Evolutionary conservation across 179 eudicot species (phyloP).

Genomic region (Drosera spatulata): DNA sequence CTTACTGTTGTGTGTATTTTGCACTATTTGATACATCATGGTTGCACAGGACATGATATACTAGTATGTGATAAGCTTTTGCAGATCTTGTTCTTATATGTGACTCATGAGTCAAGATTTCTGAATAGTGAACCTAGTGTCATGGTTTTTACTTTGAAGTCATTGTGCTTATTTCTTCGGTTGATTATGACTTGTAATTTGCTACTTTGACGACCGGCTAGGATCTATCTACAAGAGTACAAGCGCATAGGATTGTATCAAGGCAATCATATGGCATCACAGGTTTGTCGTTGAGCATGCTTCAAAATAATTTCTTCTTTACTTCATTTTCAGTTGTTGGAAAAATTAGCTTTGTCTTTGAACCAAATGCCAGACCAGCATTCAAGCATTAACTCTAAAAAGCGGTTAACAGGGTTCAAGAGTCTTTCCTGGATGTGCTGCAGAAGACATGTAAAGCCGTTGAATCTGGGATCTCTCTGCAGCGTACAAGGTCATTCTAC

Average conservation of each 20-base stretch:
- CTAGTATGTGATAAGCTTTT: too few species aligned
- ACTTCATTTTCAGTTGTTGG: neutral
- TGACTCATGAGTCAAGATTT: too few species aligned
- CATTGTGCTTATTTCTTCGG: neutral
- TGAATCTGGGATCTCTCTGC: constrained; percentile 6
- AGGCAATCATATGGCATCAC: neutral
- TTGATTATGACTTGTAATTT: neutral
- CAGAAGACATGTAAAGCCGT: constrained; percentile 8
- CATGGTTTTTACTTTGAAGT: neutral
- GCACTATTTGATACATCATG: too few species aligned
- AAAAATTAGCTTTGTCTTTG: neutral
- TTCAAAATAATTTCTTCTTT: too few species aligned
- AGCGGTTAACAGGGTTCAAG: too few species aligned
- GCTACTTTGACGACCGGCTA: neutral
- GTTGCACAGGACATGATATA: too few species aligned
- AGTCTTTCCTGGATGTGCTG: constrained; percentile 11
- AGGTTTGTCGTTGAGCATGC: neutral
- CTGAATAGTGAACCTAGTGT: too few species aligned
- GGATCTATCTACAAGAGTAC: neutral
- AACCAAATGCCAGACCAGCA: neutral
- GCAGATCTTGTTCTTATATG: too few species aligned
- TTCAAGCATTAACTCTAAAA: neutral
- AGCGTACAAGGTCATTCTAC: constrained; percentile 3
- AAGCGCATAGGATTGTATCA: neutral
- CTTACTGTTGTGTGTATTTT: too few species aligned